Evolutionary conservation across 129 eudicot species (phyloP).

Genomic region (Apium graveolens): DNA sequence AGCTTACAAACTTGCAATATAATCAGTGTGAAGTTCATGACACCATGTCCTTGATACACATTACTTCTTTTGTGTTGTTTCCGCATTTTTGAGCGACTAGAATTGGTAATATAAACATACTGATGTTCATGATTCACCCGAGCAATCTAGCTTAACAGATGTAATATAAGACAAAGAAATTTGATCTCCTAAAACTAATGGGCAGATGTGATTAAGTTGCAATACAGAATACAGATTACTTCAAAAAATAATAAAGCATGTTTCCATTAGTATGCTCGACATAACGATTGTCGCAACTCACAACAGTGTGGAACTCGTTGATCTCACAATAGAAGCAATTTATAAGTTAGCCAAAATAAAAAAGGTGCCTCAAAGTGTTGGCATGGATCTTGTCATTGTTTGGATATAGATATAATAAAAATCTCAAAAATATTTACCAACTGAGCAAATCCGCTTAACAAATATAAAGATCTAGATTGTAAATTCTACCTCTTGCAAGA

Average conservation of each 20-base stretch:
- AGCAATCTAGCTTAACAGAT: not conserved
- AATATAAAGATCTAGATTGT: conserved; percentile 14
- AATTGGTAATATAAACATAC: not conserved
- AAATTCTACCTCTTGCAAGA: conserved; percentile 91
- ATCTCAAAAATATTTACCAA: too few species aligned
- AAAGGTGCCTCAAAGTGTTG: not conserved
- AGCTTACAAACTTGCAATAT: not conserved
- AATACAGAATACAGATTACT: not conserved
- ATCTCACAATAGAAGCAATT: not conserved
- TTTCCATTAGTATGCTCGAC: not conserved
- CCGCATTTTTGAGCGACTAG: too few species aligned
- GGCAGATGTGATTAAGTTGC: not conserved
- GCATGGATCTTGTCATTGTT: not conserved
- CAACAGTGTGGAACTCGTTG: not conserved
- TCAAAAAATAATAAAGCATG: not conserved
- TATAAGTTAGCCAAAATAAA: not conserved
- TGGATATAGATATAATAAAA: not conserved
- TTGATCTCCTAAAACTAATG: not conserved
- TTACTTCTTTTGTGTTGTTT: too few species aligned
- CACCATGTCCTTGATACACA: not conserved
- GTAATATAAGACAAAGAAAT: not conserved
- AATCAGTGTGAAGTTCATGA: not conserved
- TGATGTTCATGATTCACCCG: not conserved
- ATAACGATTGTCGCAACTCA: not conserved
- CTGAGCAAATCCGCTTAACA: not conserved